Base-by-base conservation (phyloP, 306 rosid genomes). In the Trichosanthes cucumerina region DNA sequence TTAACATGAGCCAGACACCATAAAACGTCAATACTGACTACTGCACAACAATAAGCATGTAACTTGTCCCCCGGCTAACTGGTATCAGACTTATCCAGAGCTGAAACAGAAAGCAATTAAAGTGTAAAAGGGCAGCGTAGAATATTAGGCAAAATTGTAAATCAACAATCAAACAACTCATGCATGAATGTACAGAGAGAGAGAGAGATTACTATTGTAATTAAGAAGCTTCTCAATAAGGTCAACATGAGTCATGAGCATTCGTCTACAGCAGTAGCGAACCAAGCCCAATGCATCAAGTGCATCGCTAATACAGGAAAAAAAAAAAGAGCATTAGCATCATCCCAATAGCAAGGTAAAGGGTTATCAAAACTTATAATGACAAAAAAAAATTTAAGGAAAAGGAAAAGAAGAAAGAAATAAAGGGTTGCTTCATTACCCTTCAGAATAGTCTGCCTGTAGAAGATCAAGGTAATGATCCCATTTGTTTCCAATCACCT, bases 191-290 rank as follows among this genome's bases (percentile, higher is more conserved):
- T 52, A 9, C 24, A 80, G 15, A 65, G 3, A 4, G 9, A 9
- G 23, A 43, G 52, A 41, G 57, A 76, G 71, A 28, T 88, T 88
- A 95, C 97, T 78, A 34, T 92, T 95, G 92, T 92, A 95, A 86
- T 95, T 92, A 78, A 95, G 88, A 81, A 92, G 93, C 93, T 95
- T 95, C 88, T 95, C 97, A 39, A 95, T 92, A 80, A 95, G 98
- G 73, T 95, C 99, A 36, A 92, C 99, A 56, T 92, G 98, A 54
- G 99, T 95, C 99, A 95, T 92, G 66, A 95, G 97, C 99, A 92
- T 95, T 26, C 97, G 86, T 78, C 99, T 87, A 77, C 97, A 95
- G 80, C 97, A 95, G 62, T 92, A 95, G 26, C 97, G 97, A 83
- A 95, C 97, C 87, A 95, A 83, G 11, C 90, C 91, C 91, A 95